Evolutionary conservation across 139 green algal species (phyloP), one percentile per base, ranked within the genome.

Genomic region (Astrephomene gubernaculifera): DNA sequence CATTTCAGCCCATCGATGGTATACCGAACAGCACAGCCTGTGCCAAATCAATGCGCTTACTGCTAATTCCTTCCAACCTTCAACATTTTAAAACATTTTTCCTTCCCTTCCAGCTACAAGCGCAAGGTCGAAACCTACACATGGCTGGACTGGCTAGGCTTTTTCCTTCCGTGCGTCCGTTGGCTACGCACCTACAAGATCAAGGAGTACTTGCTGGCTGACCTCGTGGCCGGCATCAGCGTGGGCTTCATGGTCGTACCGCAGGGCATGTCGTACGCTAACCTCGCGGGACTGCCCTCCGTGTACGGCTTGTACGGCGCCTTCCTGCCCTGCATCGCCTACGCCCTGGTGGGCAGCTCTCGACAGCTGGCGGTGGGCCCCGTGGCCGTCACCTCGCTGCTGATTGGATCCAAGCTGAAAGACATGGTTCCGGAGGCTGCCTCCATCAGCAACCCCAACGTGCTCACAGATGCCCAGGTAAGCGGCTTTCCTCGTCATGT

Each of bases 281-380:
- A 87, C 31, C 78, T 96, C 54, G 94, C 94, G 0, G 93, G 93
- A 35, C 78, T 96, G 71, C 94, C 93, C 19, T 72, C 87, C 8
- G 91, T 93, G 29, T 98, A 94, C 70, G 96, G 96, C 22, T 89
- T 98, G 57, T 98, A 98, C 79, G 92, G 93, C 35, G 93, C 93
- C 1, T 98, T 97, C 88, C 81, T 97, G 44, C 96, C 96, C 10
- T 87, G 93, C 36, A 41, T 98, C 8, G 87, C 94, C 9, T 98
- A 98, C 87, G 79, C 92, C 0, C 54, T 95, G 35, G 90, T 98
- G 36, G 96, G 95, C 27, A 92, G 76, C 73, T 96, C 90, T 10
- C 88, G 89, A 14, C 89, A 92, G 67, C 83, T 92, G 45, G 89
- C 87, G 25, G 89, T 92, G 29, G 89, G 89, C 4, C 89, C 89